These are phyloP conservation scores for Akebia trifoliata DNA, from an alignment of 164 flowering plant genomes.

Conservation along the genomic window DNA sequence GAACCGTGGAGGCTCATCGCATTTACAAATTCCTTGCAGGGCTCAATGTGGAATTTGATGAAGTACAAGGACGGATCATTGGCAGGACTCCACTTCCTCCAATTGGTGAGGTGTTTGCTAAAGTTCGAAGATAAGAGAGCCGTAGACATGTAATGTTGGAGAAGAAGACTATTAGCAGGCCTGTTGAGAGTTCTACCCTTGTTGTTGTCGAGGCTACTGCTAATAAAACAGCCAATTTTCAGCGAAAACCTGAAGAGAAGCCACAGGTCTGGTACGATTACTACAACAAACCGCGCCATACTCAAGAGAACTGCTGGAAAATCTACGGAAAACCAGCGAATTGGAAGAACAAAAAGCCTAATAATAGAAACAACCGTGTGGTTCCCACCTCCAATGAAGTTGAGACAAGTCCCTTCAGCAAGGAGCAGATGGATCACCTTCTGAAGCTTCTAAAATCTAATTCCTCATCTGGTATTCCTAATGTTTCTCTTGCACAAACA, in stretches of 20 bases:
- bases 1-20: not conserved
- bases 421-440: too few relatives aligned
- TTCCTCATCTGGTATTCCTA: too few relatives aligned
- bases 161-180: not conserved
- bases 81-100: constrained; percentile 3
- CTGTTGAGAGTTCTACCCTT: not conserved
- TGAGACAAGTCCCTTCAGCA: not conserved
- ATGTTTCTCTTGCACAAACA: too few relatives aligned
- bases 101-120: not conserved
- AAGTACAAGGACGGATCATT: constrained; percentile 5
- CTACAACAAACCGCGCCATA: constrained; percentile 8
- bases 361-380: not conserved
- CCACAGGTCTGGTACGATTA: constrained; percentile 7
- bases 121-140: not conserved
- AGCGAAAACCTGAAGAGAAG: not conserved
- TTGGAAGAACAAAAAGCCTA: not conserved
- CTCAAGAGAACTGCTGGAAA: constrained; percentile 8
- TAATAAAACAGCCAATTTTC: too few relatives aligned
- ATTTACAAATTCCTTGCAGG: constrained; percentile 5
- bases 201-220: too few relatives aligned
- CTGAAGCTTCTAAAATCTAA: too few relatives aligned
- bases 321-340: constrained; percentile 12
- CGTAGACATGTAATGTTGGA: not conserved
- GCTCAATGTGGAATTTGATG: constrained; percentile 3
- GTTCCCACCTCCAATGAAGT: too few relatives aligned